Conservation (phyloP, 805 yeast species). For the Saccharomycopsis amapae region DNA sequence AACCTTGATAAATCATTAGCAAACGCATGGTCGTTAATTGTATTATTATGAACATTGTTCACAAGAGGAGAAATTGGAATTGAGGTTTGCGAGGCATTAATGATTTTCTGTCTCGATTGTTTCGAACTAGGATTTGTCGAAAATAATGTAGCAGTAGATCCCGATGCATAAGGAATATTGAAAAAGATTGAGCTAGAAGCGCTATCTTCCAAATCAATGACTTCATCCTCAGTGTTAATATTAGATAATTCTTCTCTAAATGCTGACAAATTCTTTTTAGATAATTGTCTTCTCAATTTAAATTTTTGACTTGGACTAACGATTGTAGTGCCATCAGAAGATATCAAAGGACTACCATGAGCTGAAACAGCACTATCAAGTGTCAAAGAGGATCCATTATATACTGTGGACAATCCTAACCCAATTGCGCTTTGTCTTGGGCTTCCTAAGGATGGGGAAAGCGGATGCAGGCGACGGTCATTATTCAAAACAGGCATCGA, state of each 20-base stretch:
- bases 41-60: conserved; percentile 3
- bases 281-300: conserved; percentile 13
- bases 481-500: neutral
- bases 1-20: conserved; percentile 17
- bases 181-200: conserved; percentile 17
- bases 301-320: conserved; percentile 21
- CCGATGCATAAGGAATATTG: conserved; percentile 22
- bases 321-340: conserved; percentile 10
- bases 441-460: too few relatives aligned
- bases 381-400: neutral
- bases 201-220: conserved; percentile 10
- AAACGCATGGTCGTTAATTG: conserved; percentile 12
- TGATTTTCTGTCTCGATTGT: conserved; percentile 5
- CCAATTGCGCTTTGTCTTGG: neutral
- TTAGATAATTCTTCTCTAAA: conserved; percentile 11
- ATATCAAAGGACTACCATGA: conserved; percentile 7
- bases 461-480: too few relatives aligned
- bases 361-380: conserved; percentile 3
- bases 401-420: neutral
- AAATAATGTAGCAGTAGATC: conserved; percentile 13
- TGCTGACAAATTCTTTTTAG: conserved; percentile 15
- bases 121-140: neutral
- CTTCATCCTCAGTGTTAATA: conserved; percentile 19
- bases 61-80: conserved; percentile 21
- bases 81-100: conserved; percentile 15